These are phyloP conservation scores for Nymphaea colorata DNA, from an alignment of 164 flowering plant genomes.

Conservation along the genomic window DNA sequence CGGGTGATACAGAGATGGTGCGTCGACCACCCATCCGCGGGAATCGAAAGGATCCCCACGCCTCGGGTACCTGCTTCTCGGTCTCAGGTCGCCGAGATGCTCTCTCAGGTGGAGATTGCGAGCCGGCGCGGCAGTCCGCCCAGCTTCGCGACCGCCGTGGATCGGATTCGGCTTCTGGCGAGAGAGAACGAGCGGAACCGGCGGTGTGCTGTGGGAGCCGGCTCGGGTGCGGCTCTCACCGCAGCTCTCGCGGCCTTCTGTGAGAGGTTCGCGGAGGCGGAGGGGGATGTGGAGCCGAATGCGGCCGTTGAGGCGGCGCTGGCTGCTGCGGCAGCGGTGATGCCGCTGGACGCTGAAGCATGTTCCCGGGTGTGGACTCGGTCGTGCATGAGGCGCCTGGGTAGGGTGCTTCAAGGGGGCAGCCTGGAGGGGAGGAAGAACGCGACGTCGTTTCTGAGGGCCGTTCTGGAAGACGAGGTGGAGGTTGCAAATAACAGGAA, in stretches of 20 bases:
- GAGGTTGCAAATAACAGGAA: background rate
- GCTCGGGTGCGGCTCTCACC: slow-evolving; percentile 21
- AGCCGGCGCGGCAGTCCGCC: background rate
- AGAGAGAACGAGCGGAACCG: slow-evolving; percentile 58
- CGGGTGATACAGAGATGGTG: slow-evolving; percentile 88
- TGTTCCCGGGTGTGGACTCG: slow-evolving; percentile 17
- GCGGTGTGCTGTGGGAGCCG: slow-evolving; percentile 26
- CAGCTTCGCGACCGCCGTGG: background rate
- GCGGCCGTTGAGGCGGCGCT: slow-evolving; percentile 34
- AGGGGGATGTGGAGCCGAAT: background rate
- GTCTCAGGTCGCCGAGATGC: slow-evolving; percentile 25
- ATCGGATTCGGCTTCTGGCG: slow-evolving; percentile 2
- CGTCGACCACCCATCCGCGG: slow-evolving; percentile 40
- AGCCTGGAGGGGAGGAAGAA: slow-evolving; percentile 21
- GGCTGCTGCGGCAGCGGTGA: slow-evolving; percentile 17
- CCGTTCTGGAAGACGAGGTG: slow-evolving; percentile 9
- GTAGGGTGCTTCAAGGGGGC: slow-evolving; percentile 1
- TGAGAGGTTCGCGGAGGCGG: slow-evolving; percentile 3
- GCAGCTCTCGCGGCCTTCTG: slow-evolving; percentile 17
- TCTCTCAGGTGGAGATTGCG: slow-evolving; percentile 12
- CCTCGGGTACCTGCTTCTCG: slow-evolving; percentile 49
- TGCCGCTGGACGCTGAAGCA: slow-evolving; percentile 33
- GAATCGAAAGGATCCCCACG: slow-evolving; percentile 76
- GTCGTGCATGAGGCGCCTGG: slow-evolving; percentile 32
- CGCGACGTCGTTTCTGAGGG: slow-evolving; percentile 34